Evolutionary conservation across 805 yeast genomes (phyloP).

Genomic region (Starmerella kuoi): DNA sequence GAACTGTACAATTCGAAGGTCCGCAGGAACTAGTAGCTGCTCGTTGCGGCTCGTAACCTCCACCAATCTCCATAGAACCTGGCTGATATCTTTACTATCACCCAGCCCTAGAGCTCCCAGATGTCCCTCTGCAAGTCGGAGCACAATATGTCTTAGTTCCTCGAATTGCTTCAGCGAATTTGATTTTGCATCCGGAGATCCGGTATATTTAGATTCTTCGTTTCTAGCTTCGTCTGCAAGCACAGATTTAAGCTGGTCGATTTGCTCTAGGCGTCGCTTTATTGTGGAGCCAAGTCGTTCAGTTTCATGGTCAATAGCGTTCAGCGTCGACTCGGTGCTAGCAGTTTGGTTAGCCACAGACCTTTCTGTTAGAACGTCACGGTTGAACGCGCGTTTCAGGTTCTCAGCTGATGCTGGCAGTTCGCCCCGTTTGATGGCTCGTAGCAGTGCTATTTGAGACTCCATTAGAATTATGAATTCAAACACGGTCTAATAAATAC

Average conservation of each 20-base stretch:
- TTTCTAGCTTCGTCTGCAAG: not conserved
- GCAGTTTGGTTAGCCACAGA: slow-evolving; percentile 1
- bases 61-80: slow-evolving; percentile 9
- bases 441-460: slow-evolving; percentile 8
- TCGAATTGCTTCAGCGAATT: not conserved
- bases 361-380: slow-evolving; percentile 2
- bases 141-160: not conserved
- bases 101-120: slow-evolving; percentile 8
- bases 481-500: no score
- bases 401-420: slow-evolving; percentile 5
- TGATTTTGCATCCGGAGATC: no score
- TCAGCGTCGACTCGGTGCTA: slow-evolving; percentile 1
- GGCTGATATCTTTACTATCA: not conserved
- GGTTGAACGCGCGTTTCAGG: slow-evolving; percentile 8
- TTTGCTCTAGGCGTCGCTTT: not conserved
- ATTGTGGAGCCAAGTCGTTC: not conserved
- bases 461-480: slow-evolving; percentile 6
- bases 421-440: slow-evolving; percentile 8
- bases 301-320: slow-evolving; percentile 1
- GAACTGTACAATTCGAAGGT: slow-evolving; percentile 10
- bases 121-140: slow-evolving; percentile 4
- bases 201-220: not conserved
- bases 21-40: slow-evolving; percentile 13
- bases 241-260: not conserved
- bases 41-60: slow-evolving; percentile 8